Evolutionary conservation across 495 filamentous ascomycete genomes (phyloP).

Genomic region (Entonaema liquescens): DNA sequence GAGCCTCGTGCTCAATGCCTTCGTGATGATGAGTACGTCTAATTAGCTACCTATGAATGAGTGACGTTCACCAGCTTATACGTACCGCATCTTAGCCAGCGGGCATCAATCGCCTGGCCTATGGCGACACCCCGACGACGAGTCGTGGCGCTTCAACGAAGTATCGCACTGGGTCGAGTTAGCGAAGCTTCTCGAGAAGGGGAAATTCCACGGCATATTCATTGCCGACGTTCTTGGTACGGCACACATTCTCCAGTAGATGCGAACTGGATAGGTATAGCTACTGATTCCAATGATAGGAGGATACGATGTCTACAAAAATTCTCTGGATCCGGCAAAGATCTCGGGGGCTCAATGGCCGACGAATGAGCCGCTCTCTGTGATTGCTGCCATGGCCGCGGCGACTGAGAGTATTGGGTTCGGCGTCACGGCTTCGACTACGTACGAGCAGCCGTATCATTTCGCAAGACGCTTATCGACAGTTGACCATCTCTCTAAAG

Average conservation of each 20-base stretch:
- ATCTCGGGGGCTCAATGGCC: constrained; percentile 73
- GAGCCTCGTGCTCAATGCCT: constrained; percentile 70
- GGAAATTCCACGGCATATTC: constrained; percentile 70
- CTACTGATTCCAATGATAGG: constrained; percentile 26
- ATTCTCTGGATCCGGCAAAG: constrained; percentile 66
- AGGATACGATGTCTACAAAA: constrained; percentile 73
- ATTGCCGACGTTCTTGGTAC: constrained; percentile 64
- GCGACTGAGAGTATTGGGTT: constrained; percentile 69
- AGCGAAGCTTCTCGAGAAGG: constrained; percentile 65
- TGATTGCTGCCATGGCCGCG: constrained; percentile 59
- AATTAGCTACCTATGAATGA: background rate
- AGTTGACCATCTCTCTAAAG: constrained; percentile 72
- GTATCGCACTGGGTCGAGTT: constrained; percentile 65
- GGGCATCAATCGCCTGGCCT: constrained; percentile 72
- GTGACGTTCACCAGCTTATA: constrained; percentile 6
- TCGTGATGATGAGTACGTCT: constrained; percentile 63
- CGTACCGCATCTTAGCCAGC: constrained; percentile 48
- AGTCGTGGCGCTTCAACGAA: constrained; percentile 62
- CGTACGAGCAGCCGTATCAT: constrained; percentile 76
- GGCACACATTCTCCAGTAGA: background rate
- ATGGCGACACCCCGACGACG: constrained; percentile 65
- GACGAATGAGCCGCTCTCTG: constrained; percentile 60
- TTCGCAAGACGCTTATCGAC: constrained; percentile 71
- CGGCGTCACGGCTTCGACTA: constrained; percentile 71
- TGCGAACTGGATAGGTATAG: background rate